phyloP scores from a whole-genome alignment of 1,284 basidiomycete genomes.

The Pseudozyma hubeiensis region DNA sequence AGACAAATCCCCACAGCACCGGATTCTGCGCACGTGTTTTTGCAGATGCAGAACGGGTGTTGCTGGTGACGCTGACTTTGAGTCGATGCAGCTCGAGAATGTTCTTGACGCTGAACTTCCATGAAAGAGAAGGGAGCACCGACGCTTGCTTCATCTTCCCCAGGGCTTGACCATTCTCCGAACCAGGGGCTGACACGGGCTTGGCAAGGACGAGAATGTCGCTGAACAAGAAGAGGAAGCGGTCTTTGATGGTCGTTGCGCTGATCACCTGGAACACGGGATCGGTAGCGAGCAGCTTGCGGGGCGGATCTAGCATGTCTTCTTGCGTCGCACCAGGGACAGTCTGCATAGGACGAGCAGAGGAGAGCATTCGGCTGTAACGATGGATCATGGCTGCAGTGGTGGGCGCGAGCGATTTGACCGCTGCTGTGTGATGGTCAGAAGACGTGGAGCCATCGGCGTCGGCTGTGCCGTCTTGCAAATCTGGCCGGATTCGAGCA shows the following conservation, averaged over 20 bases:
- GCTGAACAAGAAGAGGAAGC: constrained; percentile 93
- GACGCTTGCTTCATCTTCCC: constrained; percentile 45
- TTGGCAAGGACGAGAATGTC: constrained; percentile 87
- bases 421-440: constrained; percentile 7
- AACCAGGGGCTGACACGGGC: constrained; percentile 74
- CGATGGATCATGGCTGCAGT: constrained; percentile 58
- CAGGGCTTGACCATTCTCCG: constrained; percentile 74
- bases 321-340: constrained; percentile 26
- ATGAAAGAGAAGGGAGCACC: constrained; percentile 40
- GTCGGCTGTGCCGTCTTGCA: constrained; percentile 48
- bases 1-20: constrained; percentile 74
- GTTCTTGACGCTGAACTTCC: constrained; percentile 60
- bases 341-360: constrained; percentile 4
- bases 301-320: constrained; percentile 78
- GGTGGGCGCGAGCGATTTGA: constrained; percentile 36
- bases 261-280: constrained; percentile 94
- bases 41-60: constrained; percentile 26
- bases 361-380: constrained; percentile 55
- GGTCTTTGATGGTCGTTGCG: constrained; percentile 91
- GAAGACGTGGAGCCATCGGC: constrained; percentile 15
- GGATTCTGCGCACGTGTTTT: constrained; percentile 48
- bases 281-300: constrained; percentile 83
- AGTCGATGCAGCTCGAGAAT: constrained; percentile 53
- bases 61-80: constrained; percentile 45
- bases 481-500: constrained; percentile 27